Percentiles rank a stretch among this genome's conserved stretches.
Conservation (phyloP, 805 yeast species). For the Isabelozyma gotoi region DNA sequence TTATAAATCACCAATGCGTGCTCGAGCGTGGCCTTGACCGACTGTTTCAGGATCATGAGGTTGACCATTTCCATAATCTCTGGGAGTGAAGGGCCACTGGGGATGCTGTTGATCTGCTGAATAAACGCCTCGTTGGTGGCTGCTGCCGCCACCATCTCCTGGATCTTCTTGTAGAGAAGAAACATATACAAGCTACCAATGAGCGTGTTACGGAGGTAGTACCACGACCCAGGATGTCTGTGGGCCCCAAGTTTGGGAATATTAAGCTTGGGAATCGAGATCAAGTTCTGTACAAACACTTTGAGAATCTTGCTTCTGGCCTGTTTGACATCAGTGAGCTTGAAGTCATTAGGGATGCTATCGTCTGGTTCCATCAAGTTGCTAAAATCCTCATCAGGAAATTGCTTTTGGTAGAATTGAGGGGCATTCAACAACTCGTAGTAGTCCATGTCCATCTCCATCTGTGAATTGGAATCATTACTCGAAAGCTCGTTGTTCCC, state of each 20-base stretch:
- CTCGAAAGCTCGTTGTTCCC: conserved; percentile 4
- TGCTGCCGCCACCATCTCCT: conserved; percentile 17
- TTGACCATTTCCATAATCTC: conserved; percentile 8
- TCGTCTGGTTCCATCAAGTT: conserved; percentile 17
- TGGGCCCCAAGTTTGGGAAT: conserved; percentile 36
- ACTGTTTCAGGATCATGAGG: conserved; percentile 14
- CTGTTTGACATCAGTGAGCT: conserved; percentile 16
- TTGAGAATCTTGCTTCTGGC: conserved; percentile 25
- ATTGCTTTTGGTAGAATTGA: conserved; percentile 22
- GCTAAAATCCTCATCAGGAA: conserved; percentile 32
- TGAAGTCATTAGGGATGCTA: conserved; percentile 8
- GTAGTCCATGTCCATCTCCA: conserved; percentile 13
- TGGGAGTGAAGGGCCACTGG: conserved; percentile 1
- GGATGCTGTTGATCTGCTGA: neutral
- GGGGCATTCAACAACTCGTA: conserved; percentile 24
- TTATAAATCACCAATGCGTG: conserved; percentile 28
- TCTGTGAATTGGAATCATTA: conserved; percentile 4
- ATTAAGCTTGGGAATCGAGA: conserved; percentile 30
- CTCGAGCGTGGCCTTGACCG: conserved; percentile 18
- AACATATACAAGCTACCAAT: conserved; percentile 29
- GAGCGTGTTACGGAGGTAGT: conserved; percentile 31
- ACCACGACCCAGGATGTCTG: conserved; percentile 44
- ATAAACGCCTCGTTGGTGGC: conserved; percentile 9
- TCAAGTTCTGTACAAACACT: conserved; percentile 25
- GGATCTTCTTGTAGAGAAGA: conserved; percentile 27